Evolutionary conservation across 2,329 filamentous ascomycete species (phyloP), one percentile per base, ranked within the genome.

Genomic region (Teratosphaeria destructans): DNA sequence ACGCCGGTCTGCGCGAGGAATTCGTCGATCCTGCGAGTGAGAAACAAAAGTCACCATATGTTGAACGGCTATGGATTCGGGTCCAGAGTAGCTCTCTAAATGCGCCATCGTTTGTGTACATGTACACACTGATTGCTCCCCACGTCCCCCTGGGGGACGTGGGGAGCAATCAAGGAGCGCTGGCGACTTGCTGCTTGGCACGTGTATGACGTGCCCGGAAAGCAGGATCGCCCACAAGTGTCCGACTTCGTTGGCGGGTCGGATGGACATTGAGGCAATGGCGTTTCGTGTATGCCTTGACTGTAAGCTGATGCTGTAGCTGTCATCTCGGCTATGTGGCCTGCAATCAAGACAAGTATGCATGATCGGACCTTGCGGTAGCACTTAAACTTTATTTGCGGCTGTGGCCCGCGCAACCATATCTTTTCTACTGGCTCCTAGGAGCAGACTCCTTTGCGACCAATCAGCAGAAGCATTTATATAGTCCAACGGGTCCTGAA

Each of bases 101-200:
- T 57, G 64, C 60, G 27, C 74, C 74, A 5, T 66, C 66, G 35
- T 64, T 74, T 35, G 74, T 73, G 3, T 68, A 68, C 52, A 72
- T 23, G 23, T 23, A 23, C 23, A 23, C 23, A 23, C 23, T 23
- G 23, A 23, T 23, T 23, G 23, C 23, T 23, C 23, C 23, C 23
- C 23, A 23, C 23, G 23, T 23, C 23, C 23, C 73, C 16, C 39
- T 76, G 47, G 74, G 75, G 73, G 52, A 59, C 75, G n/a, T 76
- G 73, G 74, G 69, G 66, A 10, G 62, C 68, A 5, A 58, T 75
- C 52, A 23, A 23, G 23, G 23, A 23, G 23, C 23, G 23, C 23
- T 23, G 23, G 23, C 23, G 23, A 23, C 23, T 23, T 23, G 23
- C 23, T 23, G 23, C 23, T 23, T 23, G 23, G 23, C 23, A 23